phyloP scores from a whole-genome alignment of 1,284 basidiomycete genomes.

The Rhodotorula glutinis region DNA sequence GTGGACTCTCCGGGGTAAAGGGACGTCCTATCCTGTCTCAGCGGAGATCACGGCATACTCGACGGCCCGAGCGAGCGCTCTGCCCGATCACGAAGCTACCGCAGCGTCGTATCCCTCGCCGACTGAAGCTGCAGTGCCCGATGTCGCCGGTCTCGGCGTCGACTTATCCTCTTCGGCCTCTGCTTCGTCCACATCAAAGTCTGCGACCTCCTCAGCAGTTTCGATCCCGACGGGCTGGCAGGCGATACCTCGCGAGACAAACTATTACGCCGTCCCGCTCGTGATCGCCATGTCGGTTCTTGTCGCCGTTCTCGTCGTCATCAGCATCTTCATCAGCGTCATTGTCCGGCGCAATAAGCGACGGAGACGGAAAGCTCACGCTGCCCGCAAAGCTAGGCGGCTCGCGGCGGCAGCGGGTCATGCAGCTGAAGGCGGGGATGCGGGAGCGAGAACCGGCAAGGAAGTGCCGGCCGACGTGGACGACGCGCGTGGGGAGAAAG shows the following conservation, averaged over 20 bases:
- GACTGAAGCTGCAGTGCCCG: neutral
- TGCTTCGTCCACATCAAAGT: neutral
- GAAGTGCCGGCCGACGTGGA: neutral
- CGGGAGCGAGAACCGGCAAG: neutral
- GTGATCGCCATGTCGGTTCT: conserved; percentile 36
- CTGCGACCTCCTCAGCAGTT: neutral
- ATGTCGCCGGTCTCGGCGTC: neutral
- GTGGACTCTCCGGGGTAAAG: conserved; percentile 2
- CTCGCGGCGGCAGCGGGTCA: neutral
- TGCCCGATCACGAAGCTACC: neutral
- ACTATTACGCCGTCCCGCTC: conserved; percentile 39
- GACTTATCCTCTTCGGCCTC: neutral
- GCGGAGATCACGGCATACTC: neutral
- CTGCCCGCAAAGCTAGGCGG: neutral
- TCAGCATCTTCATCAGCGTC: conserved; percentile 26
- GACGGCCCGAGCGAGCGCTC: neutral
- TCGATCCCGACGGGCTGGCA: conserved; percentile 33
- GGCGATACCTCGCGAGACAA: conserved; percentile 25
- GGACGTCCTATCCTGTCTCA: neutral
- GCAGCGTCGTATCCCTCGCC: neutral
- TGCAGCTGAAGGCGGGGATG: neutral
- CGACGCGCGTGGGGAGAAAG: conserved; percentile 3
- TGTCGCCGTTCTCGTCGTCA: conserved; percentile 32
- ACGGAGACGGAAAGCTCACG: conserved; percentile 4
- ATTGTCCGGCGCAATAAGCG: conserved; percentile 32